Evolutionary conservation across 2,329 filamentous ascomycete genomes (phyloP).

Genomic region (Penicillium sp.): DNA sequence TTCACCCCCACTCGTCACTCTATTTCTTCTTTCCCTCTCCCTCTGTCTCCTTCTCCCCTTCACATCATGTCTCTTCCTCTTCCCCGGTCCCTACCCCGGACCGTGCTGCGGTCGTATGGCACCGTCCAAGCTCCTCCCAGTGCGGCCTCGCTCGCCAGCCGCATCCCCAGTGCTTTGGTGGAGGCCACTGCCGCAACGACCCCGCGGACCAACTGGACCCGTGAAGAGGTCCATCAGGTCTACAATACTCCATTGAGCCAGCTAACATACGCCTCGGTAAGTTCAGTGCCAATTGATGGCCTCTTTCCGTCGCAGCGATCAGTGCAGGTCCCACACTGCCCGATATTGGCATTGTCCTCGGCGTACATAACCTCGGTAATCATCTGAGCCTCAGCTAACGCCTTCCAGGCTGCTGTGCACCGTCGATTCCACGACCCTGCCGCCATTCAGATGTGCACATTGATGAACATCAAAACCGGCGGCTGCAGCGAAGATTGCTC

Average conservation of each 20-base stretch:
- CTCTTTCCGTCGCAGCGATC: too few relatives aligned
- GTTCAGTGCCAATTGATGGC: slow-evolving; percentile 22
- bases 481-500: slow-evolving; percentile 90
- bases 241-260: slow-evolving; percentile 81
- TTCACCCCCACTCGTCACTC: too few relatives aligned
- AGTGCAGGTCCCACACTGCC: too few relatives aligned
- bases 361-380: too few relatives aligned
- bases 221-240: slow-evolving; percentile 74
- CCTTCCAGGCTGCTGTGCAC: slow-evolving; percentile 67
- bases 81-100: slow-evolving; percentile 29
- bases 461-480: slow-evolving; percentile 96
- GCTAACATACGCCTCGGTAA: slow-evolving; percentile 69
- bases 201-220: slow-evolving; percentile 73
- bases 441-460: slow-evolving; percentile 84
- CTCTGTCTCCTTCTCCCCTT: background rate
- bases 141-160: slow-evolving; percentile 30
- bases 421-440: slow-evolving; percentile 80
- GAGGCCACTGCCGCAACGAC: slow-evolving; percentile 37
- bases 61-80: slow-evolving; percentile 30
- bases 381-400: too few relatives aligned
- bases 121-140: slow-evolving; percentile 39
- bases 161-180: slow-evolving; percentile 33
- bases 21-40: background rate
- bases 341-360: too few relatives aligned
- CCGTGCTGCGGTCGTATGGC: slow-evolving; percentile 36